A percentile compares a stretch with the other conserved stretches of the same genome.
These are phyloP conservation scores for Maudiozyma pseudohumilis DNA, from an alignment of 805 yeast genomes.

Conservation along the genomic window DNA sequence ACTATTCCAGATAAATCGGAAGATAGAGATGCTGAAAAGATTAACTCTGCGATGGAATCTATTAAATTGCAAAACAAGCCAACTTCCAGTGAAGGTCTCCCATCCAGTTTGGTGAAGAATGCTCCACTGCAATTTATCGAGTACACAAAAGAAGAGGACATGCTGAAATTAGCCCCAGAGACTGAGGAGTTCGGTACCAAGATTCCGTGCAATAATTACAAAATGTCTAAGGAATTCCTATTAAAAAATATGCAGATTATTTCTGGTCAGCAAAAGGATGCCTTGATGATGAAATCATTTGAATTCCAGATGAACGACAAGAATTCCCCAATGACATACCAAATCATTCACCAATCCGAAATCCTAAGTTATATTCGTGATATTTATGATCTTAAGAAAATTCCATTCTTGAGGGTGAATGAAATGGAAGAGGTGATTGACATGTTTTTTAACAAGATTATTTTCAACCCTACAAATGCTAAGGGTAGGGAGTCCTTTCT, in stretches of 20 bases:
- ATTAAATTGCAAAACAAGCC: slow-evolving; percentile 2
- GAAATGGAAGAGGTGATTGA: slow-evolving; percentile 41
- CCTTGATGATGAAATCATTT: slow-evolving; percentile 86
- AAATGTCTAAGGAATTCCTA: slow-evolving; percentile 43
- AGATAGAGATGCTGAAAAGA: slow-evolving; percentile 9
- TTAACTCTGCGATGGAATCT: slow-evolving; percentile 5
- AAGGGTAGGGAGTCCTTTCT: slow-evolving; percentile 64
- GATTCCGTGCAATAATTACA: slow-evolving; percentile 40
- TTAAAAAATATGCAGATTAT: slow-evolving; percentile 57
- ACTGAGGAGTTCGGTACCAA: slow-evolving; percentile 52
- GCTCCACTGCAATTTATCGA: slow-evolving; percentile 20
- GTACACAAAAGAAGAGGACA: slow-evolving; percentile 36
- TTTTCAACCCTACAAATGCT: slow-evolving; percentile 27
- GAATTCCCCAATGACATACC: slow-evolving; percentile 36
- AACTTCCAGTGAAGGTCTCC: background rate
- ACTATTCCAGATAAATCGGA: slow-evolving; percentile 9
- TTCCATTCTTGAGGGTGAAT: slow-evolving; percentile 23
- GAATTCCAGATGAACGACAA: slow-evolving; percentile 58
- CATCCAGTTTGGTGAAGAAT: background rate
- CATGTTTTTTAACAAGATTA: slow-evolving; percentile 57
- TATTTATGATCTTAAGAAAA: slow-evolving; percentile 30
- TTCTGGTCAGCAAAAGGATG: slow-evolving; percentile 79
- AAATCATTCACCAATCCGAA: slow-evolving; percentile 70
- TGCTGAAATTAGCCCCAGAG: slow-evolving; percentile 47
- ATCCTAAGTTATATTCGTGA: slow-evolving; percentile 60